phyloP scores from a whole-genome alignment of 805 yeast genomes.

The Wickerhamomyces sydowiorum region DNA sequence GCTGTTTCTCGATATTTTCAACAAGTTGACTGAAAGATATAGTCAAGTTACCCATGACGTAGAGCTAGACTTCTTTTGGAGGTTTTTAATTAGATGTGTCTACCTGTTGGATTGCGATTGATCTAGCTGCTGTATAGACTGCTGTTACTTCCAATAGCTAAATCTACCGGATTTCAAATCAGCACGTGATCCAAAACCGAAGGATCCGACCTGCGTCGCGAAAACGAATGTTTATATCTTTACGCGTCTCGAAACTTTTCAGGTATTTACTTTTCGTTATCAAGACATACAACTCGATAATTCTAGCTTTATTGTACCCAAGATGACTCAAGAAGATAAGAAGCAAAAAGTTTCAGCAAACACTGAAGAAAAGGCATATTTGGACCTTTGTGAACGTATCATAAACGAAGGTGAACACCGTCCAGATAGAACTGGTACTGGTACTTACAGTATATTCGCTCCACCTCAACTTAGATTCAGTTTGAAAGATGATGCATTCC shows the following conservation, averaged over 20 bases:
- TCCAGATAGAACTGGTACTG: conserved; percentile 97
- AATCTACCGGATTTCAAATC: no score
- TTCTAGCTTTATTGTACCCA: no score
- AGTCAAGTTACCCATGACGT: conserved; percentile 16
- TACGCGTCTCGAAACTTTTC: background rate
- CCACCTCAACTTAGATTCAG: conserved; percentile 93
- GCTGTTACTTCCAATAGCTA: no score
- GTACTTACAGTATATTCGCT: conserved; percentile 84
- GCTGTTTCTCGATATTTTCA: conserved; percentile 5
- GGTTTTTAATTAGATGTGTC: background rate
- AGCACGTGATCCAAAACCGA: no score
- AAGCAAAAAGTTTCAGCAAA: conserved; percentile 5
- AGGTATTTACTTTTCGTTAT: background rate
- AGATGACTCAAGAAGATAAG: conserved; percentile 10
- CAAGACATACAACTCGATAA: no score
- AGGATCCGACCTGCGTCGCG: no score
- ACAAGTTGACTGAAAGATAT: conserved; percentile 8
- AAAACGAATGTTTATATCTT: no score
- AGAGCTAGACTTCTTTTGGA: no score
- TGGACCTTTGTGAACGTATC: conserved; percentile 73
- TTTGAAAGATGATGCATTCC: conserved; percentile 67
- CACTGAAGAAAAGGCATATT: conserved; percentile 75
- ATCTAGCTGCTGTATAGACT: no score
- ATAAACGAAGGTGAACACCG: conserved; percentile 83
- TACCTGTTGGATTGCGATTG: background rate